Conservation (phyloP, 805 yeast genomes). For the Metschnikowia hibisci region DNA sequence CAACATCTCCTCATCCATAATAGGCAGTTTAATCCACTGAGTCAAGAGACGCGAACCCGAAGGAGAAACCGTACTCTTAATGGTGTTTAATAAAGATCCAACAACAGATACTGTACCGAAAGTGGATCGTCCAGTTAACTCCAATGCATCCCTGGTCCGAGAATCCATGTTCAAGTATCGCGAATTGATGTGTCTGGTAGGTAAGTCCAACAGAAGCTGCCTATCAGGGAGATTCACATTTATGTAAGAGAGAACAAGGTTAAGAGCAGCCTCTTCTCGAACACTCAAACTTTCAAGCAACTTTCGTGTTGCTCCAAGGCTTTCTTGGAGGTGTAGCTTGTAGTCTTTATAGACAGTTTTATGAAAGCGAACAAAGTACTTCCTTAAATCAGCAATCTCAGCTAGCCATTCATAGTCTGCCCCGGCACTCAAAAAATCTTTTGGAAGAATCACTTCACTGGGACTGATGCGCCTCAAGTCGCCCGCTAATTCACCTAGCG, state of each 20-base stretch:
- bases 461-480: slow-evolving; percentile 79
- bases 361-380: slow-evolving; percentile 58
- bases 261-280: slow-evolving; percentile 59
- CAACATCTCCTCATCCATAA: slow-evolving; percentile 56
- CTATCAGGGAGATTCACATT: slow-evolving; percentile 70
- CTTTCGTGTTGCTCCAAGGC: slow-evolving; percentile 34
- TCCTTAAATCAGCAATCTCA: slow-evolving; percentile 53
- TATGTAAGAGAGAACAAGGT: slow-evolving; percentile 59
- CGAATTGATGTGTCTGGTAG: slow-evolving; percentile 51
- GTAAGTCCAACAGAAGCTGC: slow-evolving; percentile 60
- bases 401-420: slow-evolving; percentile 52
- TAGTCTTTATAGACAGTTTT: slow-evolving; percentile 29
- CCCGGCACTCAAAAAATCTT: slow-evolving; percentile 36
- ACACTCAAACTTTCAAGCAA: slow-evolving; percentile 29
- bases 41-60: slow-evolving; percentile 78
- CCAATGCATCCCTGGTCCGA: slow-evolving; percentile 72
- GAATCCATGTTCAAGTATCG: slow-evolving; percentile 74
- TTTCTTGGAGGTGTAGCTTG: slow-evolving; percentile 31
- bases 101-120: slow-evolving; percentile 47
- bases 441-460: slow-evolving; percentile 65
- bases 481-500: slow-evolving; percentile 56
- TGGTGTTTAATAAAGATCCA: slow-evolving; percentile 69
- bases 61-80: slow-evolving; percentile 71
- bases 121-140: slow-evolving; percentile 53
- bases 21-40: slow-evolving; percentile 81